phyloP scores from a whole-genome alignment of 345 rosid species.

The Hypericum androsaemum region DNA sequence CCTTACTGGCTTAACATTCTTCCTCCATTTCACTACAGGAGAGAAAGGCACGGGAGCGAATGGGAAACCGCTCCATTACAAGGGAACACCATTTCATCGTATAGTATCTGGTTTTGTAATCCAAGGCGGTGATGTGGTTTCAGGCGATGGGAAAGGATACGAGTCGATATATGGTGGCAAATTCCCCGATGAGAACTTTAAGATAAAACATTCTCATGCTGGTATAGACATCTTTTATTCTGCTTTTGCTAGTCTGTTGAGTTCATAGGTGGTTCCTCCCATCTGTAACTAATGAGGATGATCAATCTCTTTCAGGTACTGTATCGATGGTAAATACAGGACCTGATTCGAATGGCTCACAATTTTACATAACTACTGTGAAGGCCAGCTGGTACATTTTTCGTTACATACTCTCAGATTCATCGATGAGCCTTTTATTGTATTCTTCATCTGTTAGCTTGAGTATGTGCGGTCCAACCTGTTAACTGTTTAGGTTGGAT shows the following conservation, averaged over 20 bases:
- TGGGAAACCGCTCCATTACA: slow-evolving; percentile 62
- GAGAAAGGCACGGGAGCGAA: slow-evolving; percentile 49
- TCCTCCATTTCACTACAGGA: slow-evolving; percentile 29
- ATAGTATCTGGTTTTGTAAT: slow-evolving; percentile 84
- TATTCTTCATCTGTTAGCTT: not conserved
- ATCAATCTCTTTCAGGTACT: slow-evolving; percentile 36
- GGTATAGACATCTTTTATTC: slow-evolving; percentile 25
- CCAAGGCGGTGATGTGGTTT: slow-evolving; percentile 87
- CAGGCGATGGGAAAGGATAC: slow-evolving; percentile 65
- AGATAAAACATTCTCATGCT: slow-evolving; percentile 75
- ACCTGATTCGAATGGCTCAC: slow-evolving; percentile 89
- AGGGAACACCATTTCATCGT: slow-evolving; percentile 85
- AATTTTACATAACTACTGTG: slow-evolving; percentile 85
- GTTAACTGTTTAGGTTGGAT: slow-evolving; percentile 57
- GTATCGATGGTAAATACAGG: slow-evolving; percentile 95
- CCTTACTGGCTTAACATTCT: not conserved
- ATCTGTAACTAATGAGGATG: not conserved
- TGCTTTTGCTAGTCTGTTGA: not conserved
- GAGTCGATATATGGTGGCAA: slow-evolving; percentile 75
- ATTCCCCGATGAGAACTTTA: slow-evolving; percentile 82
- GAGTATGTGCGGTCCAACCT: not conserved
- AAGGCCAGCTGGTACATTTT: slow-evolving; percentile 83
- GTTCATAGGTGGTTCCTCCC: not conserved
- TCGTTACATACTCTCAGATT: not conserved
- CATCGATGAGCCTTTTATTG: not conserved